Evolutionary conservation across 164 flowering plant genomes (phyloP).

Genomic region (Buxus sempervirens): DNA sequence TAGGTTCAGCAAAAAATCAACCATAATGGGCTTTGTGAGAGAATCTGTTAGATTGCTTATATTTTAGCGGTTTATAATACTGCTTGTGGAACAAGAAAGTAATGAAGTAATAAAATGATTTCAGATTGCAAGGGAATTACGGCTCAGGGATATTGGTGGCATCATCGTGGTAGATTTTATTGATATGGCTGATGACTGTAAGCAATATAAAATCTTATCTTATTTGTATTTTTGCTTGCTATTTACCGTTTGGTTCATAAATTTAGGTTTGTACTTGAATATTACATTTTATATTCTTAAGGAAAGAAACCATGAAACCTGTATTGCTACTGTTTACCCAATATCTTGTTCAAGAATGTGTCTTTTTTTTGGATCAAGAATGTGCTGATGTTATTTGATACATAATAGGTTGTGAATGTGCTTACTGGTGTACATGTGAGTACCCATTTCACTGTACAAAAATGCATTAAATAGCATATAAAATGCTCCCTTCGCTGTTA

Average conservation of each 20-base stretch:
- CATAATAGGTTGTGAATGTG: too few relatives aligned
- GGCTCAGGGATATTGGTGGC: constrained; percentile 96
- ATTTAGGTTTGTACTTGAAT: too few relatives aligned
- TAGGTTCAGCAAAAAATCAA: not conserved
- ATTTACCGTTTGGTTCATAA: not conserved
- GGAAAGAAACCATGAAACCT: too few relatives aligned
- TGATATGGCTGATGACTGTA: constrained; percentile 87
- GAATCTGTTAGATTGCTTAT: not conserved
- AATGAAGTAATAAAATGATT: constrained; percentile 16
- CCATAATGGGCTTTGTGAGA: not conserved
- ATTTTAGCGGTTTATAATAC: not conserved
- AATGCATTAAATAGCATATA: too few relatives aligned
- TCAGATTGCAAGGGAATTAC: constrained; percentile 95
- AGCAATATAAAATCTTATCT: constrained; percentile 19
- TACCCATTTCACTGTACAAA: too few relatives aligned
- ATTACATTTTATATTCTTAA: too few relatives aligned
- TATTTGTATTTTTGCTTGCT: not conserved
- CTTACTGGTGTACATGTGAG: too few relatives aligned
- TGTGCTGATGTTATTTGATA: too few relatives aligned
- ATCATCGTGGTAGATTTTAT: constrained; percentile 97
- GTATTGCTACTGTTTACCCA: too few relatives aligned
- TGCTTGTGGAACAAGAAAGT: not conserved
- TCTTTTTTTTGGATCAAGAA: too few relatives aligned
- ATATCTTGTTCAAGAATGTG: too few relatives aligned
- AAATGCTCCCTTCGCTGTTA: too few relatives aligned